Evolutionary conservation across 2,329 filamentous ascomycete genomes (phyloP).

Genomic region (Ceratocystiopsis brevicomis): DNA sequence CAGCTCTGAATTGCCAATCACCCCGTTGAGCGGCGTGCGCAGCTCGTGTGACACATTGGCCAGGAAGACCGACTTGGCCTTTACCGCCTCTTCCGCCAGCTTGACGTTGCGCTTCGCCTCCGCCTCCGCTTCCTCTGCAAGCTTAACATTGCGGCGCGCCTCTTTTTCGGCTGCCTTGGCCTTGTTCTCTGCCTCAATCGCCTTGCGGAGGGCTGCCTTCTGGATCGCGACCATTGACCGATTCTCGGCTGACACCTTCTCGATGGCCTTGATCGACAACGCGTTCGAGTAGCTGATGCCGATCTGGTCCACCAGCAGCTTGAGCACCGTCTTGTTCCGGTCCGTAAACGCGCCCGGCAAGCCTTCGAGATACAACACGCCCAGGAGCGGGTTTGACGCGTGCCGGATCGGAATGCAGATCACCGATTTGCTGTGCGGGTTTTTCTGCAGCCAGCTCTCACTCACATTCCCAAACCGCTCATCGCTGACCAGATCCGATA

Average conservation of each 20-base stretch:
- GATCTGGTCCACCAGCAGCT: slow-evolving; percentile 62
- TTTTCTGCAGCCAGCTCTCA: slow-evolving; percentile 46
- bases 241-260: slow-evolving; percentile 62
- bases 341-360: slow-evolving; percentile 61
- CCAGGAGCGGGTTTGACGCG: slow-evolving; percentile 49
- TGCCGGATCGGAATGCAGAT: slow-evolving; percentile 68
- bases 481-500: slow-evolving; percentile 53
- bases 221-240: slow-evolving; percentile 61
- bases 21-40: slow-evolving; percentile 67
- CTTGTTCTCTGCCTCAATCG: slow-evolving; percentile 54
- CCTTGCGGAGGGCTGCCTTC: slow-evolving; percentile 53
- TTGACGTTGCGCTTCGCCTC: slow-evolving; percentile 63
- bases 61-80: slow-evolving; percentile 65
- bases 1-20: slow-evolving; percentile 76
- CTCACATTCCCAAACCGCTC: slow-evolving; percentile 62
- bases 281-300: slow-evolving; percentile 53
- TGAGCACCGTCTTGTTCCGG: slow-evolving; percentile 45
- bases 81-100: slow-evolving; percentile 65
- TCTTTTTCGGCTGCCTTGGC: slow-evolving; percentile 60
- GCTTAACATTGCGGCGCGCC: slow-evolving; percentile 58
- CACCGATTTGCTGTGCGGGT: slow-evolving; percentile 52
- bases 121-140: slow-evolving; percentile 64
- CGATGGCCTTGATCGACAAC: slow-evolving; percentile 47
- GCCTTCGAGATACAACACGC: slow-evolving; percentile 58
- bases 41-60: slow-evolving; percentile 68